Base-by-base conservation (phyloP, 2,329 filamentous ascomycete species). In the Curvularia verruculosa region DNA sequence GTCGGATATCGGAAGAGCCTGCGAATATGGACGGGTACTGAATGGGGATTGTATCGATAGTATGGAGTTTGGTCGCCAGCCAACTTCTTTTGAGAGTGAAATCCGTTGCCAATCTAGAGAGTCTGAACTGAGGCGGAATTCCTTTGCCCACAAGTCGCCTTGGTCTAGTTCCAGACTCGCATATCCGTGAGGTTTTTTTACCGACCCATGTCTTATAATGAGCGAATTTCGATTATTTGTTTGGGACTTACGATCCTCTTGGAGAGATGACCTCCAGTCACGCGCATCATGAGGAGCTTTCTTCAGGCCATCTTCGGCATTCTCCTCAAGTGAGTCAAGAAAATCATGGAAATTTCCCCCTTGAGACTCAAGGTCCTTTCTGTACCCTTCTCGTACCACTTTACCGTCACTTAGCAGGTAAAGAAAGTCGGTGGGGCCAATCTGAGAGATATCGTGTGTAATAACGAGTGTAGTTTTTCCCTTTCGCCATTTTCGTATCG, bases 401-500 rank as follows among this genome's bases (percentile, higher is more conserved):
- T 71, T 72, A 0, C 90, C 89, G 10, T 86, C 77, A 29, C 94
- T 88, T 71, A 98, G 79, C 10, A 96, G 84, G 64, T 93, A 96
- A 0, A 96, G 84, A 60, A 89, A 93, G 61, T 98, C 92, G 0
- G 87, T 74, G 0, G 85, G 78, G 4, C 78, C 74, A 9, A 98
- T 94, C 63, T 94, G 89, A 0, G 86, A 84, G 29, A 95, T 84
- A 62, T 98, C 92, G 69, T 98, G 94, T 0, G 95, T 97, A 66
- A 98, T 94, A 63, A 98, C 86, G 49, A 98, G 90, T 0, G 94
- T 98, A 0, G 93, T 97, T 72, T 91, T 95, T 0, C 85, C 88
- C 34, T 78, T 80, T 21, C 95, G 84, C 94, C 92, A 97, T 19
- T 83, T 70, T 7, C 91, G 83, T 50, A 97, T 88, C 0, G 87